Conservation (phyloP, 306 rosid species). For the Heteromeles arbutifolia region DNA sequence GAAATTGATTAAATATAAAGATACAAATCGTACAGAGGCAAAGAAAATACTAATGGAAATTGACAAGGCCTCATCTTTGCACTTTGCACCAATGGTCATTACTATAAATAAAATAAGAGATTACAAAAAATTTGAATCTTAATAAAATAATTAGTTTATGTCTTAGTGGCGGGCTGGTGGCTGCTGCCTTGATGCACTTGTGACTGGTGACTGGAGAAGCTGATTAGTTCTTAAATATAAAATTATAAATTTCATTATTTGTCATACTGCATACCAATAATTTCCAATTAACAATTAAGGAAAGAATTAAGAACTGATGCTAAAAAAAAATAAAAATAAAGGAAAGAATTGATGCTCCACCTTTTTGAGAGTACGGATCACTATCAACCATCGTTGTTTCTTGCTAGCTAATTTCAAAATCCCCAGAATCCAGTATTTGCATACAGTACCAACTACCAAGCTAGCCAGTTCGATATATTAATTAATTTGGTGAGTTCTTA, state of each 20-base stretch:
- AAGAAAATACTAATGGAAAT: not conserved
- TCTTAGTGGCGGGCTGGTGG: not conserved
- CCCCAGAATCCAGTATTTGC: not conserved
- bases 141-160: not conserved
- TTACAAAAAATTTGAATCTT: not conserved
- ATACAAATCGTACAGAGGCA: not conserved
- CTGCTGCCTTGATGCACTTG: not conserved
- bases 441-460: not conserved
- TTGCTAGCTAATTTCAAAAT: not conserved
- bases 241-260: not conserved
- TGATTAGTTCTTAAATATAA: not conserved
- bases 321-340: not conserved
- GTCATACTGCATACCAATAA: not conserved
- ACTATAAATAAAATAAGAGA: not conserved
- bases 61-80: not conserved
- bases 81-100: slow-evolving; percentile 4
- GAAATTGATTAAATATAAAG: not conserved
- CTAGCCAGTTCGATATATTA: not conserved
- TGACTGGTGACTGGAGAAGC: not conserved
- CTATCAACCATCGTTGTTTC: not conserved
- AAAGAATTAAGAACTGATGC: not conserved
- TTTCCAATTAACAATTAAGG: not conserved
- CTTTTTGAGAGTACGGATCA: not conserved
- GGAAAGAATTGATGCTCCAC: not conserved
- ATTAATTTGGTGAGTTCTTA: not conserved